Evolutionary conservation across 495 filamentous ascomycete genomes (phyloP).

Genomic region (Chaetomidium leptoderma): DNA sequence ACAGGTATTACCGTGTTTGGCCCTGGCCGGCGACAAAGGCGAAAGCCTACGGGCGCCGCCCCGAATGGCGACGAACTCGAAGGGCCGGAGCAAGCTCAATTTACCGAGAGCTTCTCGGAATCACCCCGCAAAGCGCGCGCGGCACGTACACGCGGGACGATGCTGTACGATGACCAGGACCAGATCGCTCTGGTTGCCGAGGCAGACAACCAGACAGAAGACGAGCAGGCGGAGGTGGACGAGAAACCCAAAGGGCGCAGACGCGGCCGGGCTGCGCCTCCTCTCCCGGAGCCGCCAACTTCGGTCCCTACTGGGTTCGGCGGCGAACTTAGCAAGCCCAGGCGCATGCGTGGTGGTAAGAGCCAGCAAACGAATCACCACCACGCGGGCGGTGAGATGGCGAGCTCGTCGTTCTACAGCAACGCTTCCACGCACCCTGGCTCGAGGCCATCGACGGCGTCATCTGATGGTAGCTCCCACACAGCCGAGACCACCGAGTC

Average conservation of each 20-base stretch:
- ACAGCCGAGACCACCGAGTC: conserved; percentile 34
- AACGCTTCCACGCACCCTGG: conserved; percentile 28
- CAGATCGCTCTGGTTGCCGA: background rate
- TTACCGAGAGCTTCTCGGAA: conserved; percentile 6
- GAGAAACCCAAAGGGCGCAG: conserved; percentile 15
- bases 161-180: conserved; percentile 7
- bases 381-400: conserved; percentile 19
- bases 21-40: conserved; percentile 32
- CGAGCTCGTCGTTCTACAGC: conserved; percentile 30
- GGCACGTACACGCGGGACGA: conserved; percentile 1
- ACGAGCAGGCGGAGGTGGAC: conserved; percentile 13
- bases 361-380: conserved; percentile 12
- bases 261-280: background rate
- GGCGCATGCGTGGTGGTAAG: conserved; percentile 17
- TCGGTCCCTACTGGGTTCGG: conserved; percentile 3
- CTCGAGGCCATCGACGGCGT: conserved; percentile 34
- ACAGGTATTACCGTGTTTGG: conserved; percentile 9
- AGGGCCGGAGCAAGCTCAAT: background rate
- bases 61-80: conserved; percentile 20
- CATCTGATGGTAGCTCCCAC: conserved; percentile 26
- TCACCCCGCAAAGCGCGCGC: conserved; percentile 20
- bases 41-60: conserved; percentile 18
- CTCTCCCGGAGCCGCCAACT: conserved; percentile 1
- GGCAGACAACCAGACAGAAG: conserved; percentile 15
- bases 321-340: conserved; percentile 2